phyloP scores from a whole-genome alignment of 108 stramenopile species.

The Halocafeteria seosinensis region DNA sequence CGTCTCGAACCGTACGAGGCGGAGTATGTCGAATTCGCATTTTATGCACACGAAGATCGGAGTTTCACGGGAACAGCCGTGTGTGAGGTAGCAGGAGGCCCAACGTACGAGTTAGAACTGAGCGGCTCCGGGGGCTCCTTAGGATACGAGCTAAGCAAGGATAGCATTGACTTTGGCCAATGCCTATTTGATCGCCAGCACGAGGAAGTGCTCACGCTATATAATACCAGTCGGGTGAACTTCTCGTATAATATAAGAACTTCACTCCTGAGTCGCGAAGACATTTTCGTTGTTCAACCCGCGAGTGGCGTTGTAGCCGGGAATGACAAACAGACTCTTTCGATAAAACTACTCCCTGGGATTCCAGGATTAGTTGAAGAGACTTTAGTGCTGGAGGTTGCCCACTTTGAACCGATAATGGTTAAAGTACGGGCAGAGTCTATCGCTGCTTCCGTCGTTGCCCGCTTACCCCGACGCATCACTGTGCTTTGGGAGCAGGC shows the following conservation, averaged over 20 bases:
- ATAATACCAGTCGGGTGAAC: constrained; percentile 40
- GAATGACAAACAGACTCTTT: constrained; percentile 6
- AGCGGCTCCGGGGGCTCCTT: constrained; percentile 35
- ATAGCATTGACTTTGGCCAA: constrained; percentile 34
- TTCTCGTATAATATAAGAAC: constrained; percentile 21
- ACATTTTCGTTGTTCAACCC: constrained; percentile 17
- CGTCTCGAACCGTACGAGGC: constrained; percentile 32
- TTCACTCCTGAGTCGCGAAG: constrained; percentile 5
- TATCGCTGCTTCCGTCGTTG: constrained; percentile 30
- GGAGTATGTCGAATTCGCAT: constrained; percentile 39
- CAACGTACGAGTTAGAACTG: constrained; percentile 37
- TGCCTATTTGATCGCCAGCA: constrained; percentile 24
- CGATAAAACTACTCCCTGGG: constrained; percentile 25
- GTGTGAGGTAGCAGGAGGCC: constrained; percentile 44
- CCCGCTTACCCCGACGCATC: constrained; percentile 32
- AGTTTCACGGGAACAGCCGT: constrained; percentile 22
- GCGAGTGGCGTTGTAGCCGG: constrained; percentile 20
- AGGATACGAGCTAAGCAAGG: constrained; percentile 31
- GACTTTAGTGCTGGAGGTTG: constrained; percentile 30
- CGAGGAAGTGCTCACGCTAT: constrained; percentile 31
- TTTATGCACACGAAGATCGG: constrained; percentile 33
- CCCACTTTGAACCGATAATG: constrained; percentile 41
- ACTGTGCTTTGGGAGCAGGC: background rate
- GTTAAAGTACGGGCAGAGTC: constrained; percentile 28
- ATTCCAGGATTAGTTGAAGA: constrained; percentile 21